Conservation (phyloP, 257 asterid species). For the Solanum medicagineum region DNA sequence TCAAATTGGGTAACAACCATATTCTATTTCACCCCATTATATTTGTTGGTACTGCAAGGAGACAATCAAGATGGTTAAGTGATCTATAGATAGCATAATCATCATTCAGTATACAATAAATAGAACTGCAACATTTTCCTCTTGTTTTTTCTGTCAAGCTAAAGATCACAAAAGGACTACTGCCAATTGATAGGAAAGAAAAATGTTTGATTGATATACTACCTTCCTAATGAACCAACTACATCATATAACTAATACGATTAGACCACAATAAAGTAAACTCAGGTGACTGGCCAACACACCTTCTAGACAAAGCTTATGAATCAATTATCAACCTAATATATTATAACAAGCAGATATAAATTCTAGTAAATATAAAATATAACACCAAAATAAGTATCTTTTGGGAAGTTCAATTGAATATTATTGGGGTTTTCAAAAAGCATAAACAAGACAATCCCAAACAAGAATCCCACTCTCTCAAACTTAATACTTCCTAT, state of each 20-base stretch:
- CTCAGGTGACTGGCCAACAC: background rate
- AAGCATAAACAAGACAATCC: background rate
- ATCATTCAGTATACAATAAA: too few species aligned
- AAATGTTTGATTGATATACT: too few species aligned
- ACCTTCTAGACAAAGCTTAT: background rate
- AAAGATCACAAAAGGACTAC: too few species aligned
- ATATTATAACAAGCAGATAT: background rate
- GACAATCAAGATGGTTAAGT: background rate
- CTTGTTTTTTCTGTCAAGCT: too few species aligned
- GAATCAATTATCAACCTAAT: background rate
- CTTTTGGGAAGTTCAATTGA: background rate
- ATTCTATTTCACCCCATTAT: slow-evolving; percentile 36
- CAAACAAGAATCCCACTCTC: background rate
- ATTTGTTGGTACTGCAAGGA: slow-evolving; percentile 53
- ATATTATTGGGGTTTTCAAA: background rate
- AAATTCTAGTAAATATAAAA: background rate
- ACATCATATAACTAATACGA: too few species aligned
- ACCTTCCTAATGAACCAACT: too few species aligned
- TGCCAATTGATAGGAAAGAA: too few species aligned
- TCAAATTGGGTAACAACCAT: slow-evolving; percentile 30
- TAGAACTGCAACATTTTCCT: too few species aligned
- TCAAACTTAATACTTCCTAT: slow-evolving; percentile 44
- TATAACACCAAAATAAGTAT: background rate
- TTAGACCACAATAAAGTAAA: background rate
- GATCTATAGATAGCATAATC: background rate